Base-by-base conservation (phyloP, 2,329 filamentous ascomycete species). In the Colletotrichum cordylinicola region DNA sequence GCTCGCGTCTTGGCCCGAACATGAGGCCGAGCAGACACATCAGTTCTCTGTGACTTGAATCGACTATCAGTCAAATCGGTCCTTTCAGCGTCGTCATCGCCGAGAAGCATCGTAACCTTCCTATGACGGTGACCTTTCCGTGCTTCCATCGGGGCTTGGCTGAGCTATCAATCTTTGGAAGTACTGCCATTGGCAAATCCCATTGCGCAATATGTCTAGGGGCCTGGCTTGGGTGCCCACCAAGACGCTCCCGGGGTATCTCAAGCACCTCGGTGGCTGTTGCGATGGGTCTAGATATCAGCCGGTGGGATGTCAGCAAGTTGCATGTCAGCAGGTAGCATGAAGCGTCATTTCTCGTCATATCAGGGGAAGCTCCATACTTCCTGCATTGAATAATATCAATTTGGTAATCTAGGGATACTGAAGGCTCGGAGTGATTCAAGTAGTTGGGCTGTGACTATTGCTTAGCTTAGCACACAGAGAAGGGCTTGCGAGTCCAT, bases 11-110 rank as follows among this genome's bases (percentile, higher is more conserved):
- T 12, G 43, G n/a, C 43, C n/a, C 43, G n/a, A 48, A 21, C 4
- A 21, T 48, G n/a, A 48, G n/a, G 2, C n/a, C 10, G 10, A 21
- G 0, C 43, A 10, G 18, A 13, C 2, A 48, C 12, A 0, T 1
- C n/a, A 48, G 10, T 48, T n/a, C 9, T n/a, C 18, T n/a, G 9
- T 12, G 39, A 48, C 18, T 48, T 48, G 1, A n/a, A 12, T 2
- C 12, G 2, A n/a, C 18, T 3, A 48, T 21, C 43, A 21, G 43
- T 21, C n/a, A 21, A 48, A 8, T 48, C 43, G 43, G 43, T 48
- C 43, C 43, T 48, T 48, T 48, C 10, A 21, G 1, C 43, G n/a
- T 48, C 43, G 43, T 8, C 43, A 13, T 48, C n/a, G 0, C 1
- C 10, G n/a, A 12, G 9, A 48, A n/a, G 43, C n/a, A 48, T n/a